Conservation (phyloP, 1,139 yeast species). For the Yamadazyma aaseri region DNA sequence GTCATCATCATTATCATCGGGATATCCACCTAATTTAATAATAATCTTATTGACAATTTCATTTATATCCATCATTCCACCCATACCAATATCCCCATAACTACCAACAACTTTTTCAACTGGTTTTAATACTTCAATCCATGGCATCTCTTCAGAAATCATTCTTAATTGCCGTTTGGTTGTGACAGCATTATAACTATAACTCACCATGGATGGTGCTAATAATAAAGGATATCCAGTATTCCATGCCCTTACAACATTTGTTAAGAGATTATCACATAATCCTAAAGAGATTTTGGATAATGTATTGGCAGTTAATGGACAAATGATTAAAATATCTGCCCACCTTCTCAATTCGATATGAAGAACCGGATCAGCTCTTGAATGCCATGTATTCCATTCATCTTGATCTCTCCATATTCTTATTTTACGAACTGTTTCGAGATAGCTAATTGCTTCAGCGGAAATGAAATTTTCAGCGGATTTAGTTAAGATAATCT, state of each 20-base stretch:
- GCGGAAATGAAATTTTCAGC: conserved; percentile 80
- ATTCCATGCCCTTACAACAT: conserved; percentile 91
- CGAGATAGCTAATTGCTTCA: conserved; percentile 42
- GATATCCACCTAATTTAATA: conserved; percentile 83
- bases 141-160: conserved; percentile 83
- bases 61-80: conserved; percentile 89
- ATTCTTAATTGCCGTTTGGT: conserved; percentile 78
- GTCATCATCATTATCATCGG: conserved; percentile 80
- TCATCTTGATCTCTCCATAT: conserved; percentile 92
- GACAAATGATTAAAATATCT: conserved; percentile 83
- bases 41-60: conserved; percentile 87
- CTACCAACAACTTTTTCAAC: conserved; percentile 91
- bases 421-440: conserved; percentile 45
- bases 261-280: conserved; percentile 84
- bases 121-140: conserved; percentile 87
- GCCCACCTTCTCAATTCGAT: conserved; percentile 96
- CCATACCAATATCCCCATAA: conserved; percentile 94
- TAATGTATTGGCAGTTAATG: conserved; percentile 85
- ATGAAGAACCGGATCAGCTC: conserved; percentile 90
- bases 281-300: conserved; percentile 89
- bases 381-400: conserved; percentile 82
- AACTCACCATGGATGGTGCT: conserved; percentile 94
- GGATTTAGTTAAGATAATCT: conserved; percentile 75
- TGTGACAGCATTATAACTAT: conserved; percentile 83
- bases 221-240: conserved; percentile 80